Evolutionary conservation across 1,284 basidiomycete genomes (phyloP).

Genomic region (Prillingera fragicola): DNA sequence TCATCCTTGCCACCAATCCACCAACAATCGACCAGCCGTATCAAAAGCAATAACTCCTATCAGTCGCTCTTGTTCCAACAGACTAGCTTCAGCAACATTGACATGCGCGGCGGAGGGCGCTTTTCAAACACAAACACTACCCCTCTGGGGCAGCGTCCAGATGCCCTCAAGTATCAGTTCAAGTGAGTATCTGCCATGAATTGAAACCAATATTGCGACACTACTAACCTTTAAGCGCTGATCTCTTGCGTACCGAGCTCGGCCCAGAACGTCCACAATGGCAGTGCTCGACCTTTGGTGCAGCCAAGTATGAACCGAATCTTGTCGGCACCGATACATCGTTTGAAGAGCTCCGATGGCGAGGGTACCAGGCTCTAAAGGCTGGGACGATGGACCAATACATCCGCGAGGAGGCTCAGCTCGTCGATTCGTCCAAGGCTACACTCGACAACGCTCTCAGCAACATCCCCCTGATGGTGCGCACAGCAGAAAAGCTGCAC

Average conservation of each 20-base stretch:
- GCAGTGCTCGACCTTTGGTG: slow-evolving; percentile 73
- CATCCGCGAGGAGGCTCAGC: slow-evolving; percentile 32
- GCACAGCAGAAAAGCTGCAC: slow-evolving; percentile 35
- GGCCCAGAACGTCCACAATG: slow-evolving; percentile 57
- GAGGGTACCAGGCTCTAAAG: slow-evolving; percentile 55
- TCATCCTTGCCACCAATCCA: too few relatives aligned
- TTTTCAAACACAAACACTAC: slow-evolving; percentile 20
- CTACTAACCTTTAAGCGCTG: slow-evolving; percentile 20
- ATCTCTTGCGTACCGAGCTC: slow-evolving; percentile 35
- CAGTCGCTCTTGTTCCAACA: too few relatives aligned
- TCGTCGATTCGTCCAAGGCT: slow-evolving; percentile 21
- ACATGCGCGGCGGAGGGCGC: too few relatives aligned
- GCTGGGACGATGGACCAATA: slow-evolving; percentile 13
- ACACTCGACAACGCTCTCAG: slow-evolving; percentile 28
- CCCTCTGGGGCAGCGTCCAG: slow-evolving; percentile 17
- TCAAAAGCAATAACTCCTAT: too few relatives aligned
- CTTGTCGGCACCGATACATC: slow-evolving; percentile 66
- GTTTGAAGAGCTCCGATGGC: slow-evolving; percentile 72
- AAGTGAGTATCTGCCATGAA: too few relatives aligned
- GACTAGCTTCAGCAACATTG: too few relatives aligned
- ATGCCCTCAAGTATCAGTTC: slow-evolving; percentile 38
- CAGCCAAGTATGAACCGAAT: slow-evolving; percentile 65
- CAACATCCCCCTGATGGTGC: slow-evolving; percentile 20
- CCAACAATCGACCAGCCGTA: too few relatives aligned
- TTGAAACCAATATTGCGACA: too few relatives aligned